Evolutionary conservation across 495 filamentous ascomycete genomes (phyloP).

Genomic region (Immersiella caudata): DNA sequence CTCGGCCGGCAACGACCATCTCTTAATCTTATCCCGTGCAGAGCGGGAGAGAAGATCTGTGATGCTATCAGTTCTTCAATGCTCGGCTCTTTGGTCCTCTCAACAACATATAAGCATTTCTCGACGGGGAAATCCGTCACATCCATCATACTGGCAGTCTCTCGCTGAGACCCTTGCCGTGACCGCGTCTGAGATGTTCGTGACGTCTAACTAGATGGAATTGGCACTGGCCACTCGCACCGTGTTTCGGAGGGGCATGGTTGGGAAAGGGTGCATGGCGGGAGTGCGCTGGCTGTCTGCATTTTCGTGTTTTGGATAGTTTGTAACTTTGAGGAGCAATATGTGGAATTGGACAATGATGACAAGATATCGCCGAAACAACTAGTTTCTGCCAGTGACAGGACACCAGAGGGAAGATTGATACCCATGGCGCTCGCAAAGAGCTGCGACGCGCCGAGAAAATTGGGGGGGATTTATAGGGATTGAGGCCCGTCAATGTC

Average conservation of each 20-base stretch:
- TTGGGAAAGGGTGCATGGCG: not conserved
- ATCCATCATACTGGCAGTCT: not conserved
- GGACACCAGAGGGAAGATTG: not conserved
- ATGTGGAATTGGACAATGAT: conserved; percentile 10
- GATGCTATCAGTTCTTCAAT: conserved; percentile 23
- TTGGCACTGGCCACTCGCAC: conserved; percentile 20
- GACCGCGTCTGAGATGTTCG: not conserved
- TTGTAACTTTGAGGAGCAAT: conserved; percentile 20
- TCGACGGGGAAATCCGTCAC: not conserved
- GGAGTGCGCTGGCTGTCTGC: not conserved
- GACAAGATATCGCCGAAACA: not conserved
- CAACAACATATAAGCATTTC: conserved; percentile 10
- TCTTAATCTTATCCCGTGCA: conserved; percentile 42
- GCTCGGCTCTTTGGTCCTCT: not conserved
- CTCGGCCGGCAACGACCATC: conserved; percentile 52
- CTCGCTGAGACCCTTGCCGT: not conserved
- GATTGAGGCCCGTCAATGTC: not conserved
- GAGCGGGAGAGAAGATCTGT: conserved; percentile 18
- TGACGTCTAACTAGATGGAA: conserved; percentile 16
- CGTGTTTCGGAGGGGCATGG: not conserved
- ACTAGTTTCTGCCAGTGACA: not conserved
- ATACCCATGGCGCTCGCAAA: not conserved
- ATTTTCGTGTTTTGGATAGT: conserved; percentile 9
- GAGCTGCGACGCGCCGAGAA: not conserved
- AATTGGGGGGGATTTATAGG: not conserved